Percentiles rank a stretch among this genome's conserved stretches.
Evolutionary conservation across 129 eudicot genomes (phyloP).

Genomic region (Flaveria trinervia): DNA sequence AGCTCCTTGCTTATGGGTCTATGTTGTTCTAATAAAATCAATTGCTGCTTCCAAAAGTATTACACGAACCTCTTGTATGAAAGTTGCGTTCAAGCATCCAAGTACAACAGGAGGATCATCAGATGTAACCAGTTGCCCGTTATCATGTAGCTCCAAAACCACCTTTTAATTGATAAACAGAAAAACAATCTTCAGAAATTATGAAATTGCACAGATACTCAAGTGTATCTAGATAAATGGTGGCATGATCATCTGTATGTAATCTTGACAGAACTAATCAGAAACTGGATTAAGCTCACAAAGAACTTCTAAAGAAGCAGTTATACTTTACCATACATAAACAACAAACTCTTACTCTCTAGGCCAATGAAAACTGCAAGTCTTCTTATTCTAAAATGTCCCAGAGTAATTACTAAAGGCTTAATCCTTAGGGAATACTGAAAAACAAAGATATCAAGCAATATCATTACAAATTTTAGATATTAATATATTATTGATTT

Average conservation of each 20-base stretch:
- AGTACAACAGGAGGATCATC: constrained; percentile 91
- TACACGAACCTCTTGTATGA: constrained; percentile 72
- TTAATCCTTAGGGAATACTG: neutral
- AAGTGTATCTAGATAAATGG: neutral
- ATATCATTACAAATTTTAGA: neutral
- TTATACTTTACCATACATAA: neutral
- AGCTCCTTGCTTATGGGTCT: neutral
- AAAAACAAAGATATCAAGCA: constrained; percentile 3
- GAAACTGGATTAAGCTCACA: neutral
- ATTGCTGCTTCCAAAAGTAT: neutral
- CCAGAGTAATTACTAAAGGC: neutral
- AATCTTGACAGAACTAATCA: constrained; percentile 13
- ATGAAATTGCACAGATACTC: neutral
- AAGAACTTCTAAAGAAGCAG: neutral
- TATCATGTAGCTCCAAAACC: constrained; percentile 79
- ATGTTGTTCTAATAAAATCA: neutral
- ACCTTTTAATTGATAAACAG: constrained; percentile 49
- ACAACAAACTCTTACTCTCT: constrained; percentile 3
- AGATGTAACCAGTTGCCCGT: constrained; percentile 80
- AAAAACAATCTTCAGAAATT: neutral
- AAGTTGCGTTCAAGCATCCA: constrained; percentile 66
- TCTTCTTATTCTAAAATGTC: neutral
- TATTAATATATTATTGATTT: neutral
- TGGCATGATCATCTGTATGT: constrained; percentile 4
- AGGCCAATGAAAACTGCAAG: neutral